Conservation (phyloP, 805 yeast genomes). For the Candida lessepsii region DNA sequence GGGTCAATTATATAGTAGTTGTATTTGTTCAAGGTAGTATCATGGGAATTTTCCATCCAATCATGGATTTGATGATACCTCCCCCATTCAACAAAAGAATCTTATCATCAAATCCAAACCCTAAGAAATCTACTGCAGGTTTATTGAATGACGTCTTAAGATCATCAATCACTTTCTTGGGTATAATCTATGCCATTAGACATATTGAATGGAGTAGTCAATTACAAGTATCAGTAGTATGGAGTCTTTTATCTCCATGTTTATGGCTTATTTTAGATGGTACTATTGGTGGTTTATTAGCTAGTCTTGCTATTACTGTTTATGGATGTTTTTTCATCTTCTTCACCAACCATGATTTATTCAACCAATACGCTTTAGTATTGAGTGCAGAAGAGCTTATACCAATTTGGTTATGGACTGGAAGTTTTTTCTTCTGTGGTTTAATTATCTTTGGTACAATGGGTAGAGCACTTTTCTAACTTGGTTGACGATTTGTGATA, state of each 20-base stretch:
- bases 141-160: conserved; percentile 38
- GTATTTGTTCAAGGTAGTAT: conserved; percentile 52
- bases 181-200: conserved; percentile 68
- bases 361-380: conserved; percentile 7
- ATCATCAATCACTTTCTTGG: conserved; percentile 60
- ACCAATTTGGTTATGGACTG: conserved; percentile 53
- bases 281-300: conserved; percentile 50
- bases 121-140: conserved; percentile 20
- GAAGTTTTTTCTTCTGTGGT: conserved; percentile 66
- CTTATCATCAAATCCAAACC: conserved; percentile 36
- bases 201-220: conserved; percentile 68
- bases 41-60: conserved; percentile 57
- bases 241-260: conserved; percentile 62
- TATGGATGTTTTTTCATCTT: conserved; percentile 33
- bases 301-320: conserved; percentile 31
- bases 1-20: conserved; percentile 12
- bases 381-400: conserved; percentile 25
- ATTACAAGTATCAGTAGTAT: conserved; percentile 61
- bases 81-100: conserved; percentile 28
- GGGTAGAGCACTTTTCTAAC: conserved; percentile 51
- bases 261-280: conserved; percentile 68
- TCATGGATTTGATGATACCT: conserved; percentile 36
- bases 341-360: conserved; percentile 23
- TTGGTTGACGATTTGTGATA: background rate
- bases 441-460: conserved; percentile 66